Evolutionary conservation across 2,329 filamentous ascomycete genomes (phyloP), one percentile per base, ranked within the genome.

Genomic region (Sarocladiaceae sp.): DNA sequence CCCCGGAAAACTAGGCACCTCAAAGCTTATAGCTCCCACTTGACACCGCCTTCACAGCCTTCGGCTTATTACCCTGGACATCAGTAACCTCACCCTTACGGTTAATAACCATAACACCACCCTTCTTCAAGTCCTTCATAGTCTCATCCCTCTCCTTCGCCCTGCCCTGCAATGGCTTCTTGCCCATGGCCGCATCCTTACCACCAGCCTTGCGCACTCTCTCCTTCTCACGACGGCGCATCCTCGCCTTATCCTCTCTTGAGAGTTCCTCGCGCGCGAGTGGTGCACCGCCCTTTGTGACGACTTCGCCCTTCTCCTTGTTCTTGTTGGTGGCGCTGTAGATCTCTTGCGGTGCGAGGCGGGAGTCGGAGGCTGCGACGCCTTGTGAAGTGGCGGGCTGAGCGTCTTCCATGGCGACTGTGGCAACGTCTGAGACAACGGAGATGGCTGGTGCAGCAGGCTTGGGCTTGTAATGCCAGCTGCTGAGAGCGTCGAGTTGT

Each of bases 391-490:
- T 90, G 15, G 87, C 86, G 7, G 94, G 93, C 61, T 96, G 87
- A 1, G 91, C 93, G 64, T 99, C 94, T 73, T 99, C 94, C 88
- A 97, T 96, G 59, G 82, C 80, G 58, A 97, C 86, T 3, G 89
- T 90, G n/a, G 92, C 90, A 3, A 94, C 89, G 69, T 97, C 93
- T 23, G 90, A 81, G 29, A 97, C 87, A 52, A 97, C 88, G 39
- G 89, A 92, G 56, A 99, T 82, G 42, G 83, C 82, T n/a, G 90
- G 83, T 50, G 87, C 87, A 2, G 86, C 80, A 11, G 89, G 86
- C 73, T 92, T 95, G 51, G 94, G 94, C 69, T 90, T 92, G 80
- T 96, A 97, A 72, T 97, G 88, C 86, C 90, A 96, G 66, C 88
- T 96, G 69, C 86, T 92, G 57, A 99, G 83, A 23, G 89, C 83